These are phyloP conservation scores for Claviceps sp. DNA, from an alignment of 2,329 filamentous ascomycete genomes.

Conservation along the genomic window DNA sequence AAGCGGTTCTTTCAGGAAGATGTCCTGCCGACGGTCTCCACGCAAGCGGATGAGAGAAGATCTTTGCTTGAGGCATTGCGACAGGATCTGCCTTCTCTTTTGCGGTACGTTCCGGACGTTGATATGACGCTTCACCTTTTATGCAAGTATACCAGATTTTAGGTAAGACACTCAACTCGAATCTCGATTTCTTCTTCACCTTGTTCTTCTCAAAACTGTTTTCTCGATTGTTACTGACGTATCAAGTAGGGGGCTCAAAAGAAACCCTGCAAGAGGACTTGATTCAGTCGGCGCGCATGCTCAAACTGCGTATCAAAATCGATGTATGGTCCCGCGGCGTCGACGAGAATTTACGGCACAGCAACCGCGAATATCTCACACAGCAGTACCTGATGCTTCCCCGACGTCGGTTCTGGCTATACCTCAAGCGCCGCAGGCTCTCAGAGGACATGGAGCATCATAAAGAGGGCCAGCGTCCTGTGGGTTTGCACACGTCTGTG, in stretches of 20 bases:
- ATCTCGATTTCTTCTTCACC: not conserved
- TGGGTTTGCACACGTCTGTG: not conserved
- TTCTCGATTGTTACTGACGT: not conserved
- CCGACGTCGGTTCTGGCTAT: not conserved
- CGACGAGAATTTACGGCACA: not conserved
- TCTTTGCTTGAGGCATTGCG: not conserved
- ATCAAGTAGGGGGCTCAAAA: not conserved
- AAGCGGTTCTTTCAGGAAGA: not conserved
- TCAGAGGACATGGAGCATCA: too few relatives aligned
- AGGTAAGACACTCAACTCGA: not conserved
- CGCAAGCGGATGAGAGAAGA: not conserved
- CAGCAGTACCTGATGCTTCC: not conserved
- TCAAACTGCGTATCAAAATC: not conserved
- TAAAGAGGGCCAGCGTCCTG: too few relatives aligned
- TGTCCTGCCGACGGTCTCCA: too few relatives aligned
- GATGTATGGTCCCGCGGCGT: not conserved
- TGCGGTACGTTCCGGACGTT: not conserved
- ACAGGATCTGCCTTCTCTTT: too few relatives aligned
- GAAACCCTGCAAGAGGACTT: not conserved
- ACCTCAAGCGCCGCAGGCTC: not conserved
- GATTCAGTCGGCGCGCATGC: not conserved
- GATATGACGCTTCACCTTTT: not conserved
- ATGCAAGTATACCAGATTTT: not conserved
- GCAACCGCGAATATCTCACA: not conserved
- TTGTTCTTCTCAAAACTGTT: not conserved